These are phyloP conservation scores for Quercus parvula DNA, from an alignment of 306 rosid genomes.

Conservation along the genomic window DNA sequence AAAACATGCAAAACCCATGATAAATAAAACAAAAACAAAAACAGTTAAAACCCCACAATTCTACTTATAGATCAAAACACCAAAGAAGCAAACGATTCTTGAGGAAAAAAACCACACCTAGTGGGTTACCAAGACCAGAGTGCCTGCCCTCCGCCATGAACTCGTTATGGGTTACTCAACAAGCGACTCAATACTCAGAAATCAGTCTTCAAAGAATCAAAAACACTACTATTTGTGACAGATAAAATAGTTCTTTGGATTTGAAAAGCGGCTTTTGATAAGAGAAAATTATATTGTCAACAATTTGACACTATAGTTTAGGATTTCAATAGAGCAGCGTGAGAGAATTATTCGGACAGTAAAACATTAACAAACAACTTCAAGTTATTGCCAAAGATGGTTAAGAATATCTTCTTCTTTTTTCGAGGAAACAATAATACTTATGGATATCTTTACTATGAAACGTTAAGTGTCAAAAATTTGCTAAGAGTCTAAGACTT, in stretches of 20 bases:
- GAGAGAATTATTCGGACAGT: too few relatives aligned
- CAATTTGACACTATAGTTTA: too few relatives aligned
- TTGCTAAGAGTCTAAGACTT: too few relatives aligned
- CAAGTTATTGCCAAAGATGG: too few relatives aligned
- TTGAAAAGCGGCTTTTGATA: too few relatives aligned
- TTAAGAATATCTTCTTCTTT: too few relatives aligned
- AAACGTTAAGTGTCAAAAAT: too few relatives aligned
- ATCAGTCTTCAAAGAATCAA: neutral
- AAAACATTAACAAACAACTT: too few relatives aligned
- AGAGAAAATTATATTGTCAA: neutral
- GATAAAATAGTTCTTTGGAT: neutral
- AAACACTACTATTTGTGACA: neutral
- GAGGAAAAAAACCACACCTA: too few relatives aligned
- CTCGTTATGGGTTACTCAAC: neutral
- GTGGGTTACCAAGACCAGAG: conserved; percentile 27
- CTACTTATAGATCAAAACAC: neutral
- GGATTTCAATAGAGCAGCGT: too few relatives aligned
- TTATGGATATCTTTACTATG: too few relatives aligned
- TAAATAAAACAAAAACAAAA: neutral
- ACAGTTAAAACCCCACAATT: neutral
- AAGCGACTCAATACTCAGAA: neutral
- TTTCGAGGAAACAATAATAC: too few relatives aligned
- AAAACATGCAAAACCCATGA: neutral
- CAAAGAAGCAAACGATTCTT: neutral
- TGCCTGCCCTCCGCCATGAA: conserved; percentile 45